Percentiles rank a stretch among this genome's conserved stretches.
phyloP scores from a whole-genome alignment of 352 stramenopile species.

The Phytophthora pinifolia region DNA sequence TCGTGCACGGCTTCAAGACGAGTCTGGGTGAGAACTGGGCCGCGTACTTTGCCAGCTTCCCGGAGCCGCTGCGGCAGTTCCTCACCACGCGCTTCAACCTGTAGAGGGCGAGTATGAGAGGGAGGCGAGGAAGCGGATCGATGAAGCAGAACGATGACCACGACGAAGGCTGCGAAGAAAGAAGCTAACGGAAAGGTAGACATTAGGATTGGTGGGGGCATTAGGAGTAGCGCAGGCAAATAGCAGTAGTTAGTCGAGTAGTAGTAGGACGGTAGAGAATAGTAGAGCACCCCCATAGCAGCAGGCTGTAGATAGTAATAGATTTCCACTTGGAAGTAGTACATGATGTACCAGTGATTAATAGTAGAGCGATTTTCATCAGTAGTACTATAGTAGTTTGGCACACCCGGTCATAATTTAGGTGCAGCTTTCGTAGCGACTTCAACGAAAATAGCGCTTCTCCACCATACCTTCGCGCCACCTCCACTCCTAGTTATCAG shows the following conservation, averaged over 20 bases:
- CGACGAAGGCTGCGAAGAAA: conserved; percentile 24
- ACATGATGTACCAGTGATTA: too few relatives aligned
- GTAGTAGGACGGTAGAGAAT: conserved; percentile 38
- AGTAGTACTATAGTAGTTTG: too few relatives aligned
- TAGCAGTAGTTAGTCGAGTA: conserved; percentile 39
- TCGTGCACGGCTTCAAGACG: conserved; percentile 88
- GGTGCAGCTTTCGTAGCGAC: too few relatives aligned
- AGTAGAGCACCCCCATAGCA: conserved; percentile 27
- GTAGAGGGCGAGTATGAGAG: conserved; percentile 36
- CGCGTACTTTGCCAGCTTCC: conserved; percentile 85
- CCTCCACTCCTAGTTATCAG: too few relatives aligned
- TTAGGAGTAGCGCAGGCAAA: conserved; percentile 49
- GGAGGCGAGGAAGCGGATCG: conserved; percentile 14
- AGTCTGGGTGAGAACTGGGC: conserved; percentile 87
- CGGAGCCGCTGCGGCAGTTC: conserved; percentile 78
- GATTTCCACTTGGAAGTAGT: conserved; percentile 13
- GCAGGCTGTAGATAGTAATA: conserved; percentile 35
- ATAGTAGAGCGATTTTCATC: too few relatives aligned
- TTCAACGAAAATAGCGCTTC: too few relatives aligned
- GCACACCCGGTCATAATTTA: too few relatives aligned
- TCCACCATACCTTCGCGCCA: too few relatives aligned
- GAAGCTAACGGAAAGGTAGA: conserved; percentile 20
- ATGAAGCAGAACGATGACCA: conserved; percentile 16
- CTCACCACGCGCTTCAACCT: conserved; percentile 82
- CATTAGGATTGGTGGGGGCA: conserved; percentile 21